Conservation (phyloP, 768 basidiomycete genomes). For the Dendrothele bispora region DNA sequence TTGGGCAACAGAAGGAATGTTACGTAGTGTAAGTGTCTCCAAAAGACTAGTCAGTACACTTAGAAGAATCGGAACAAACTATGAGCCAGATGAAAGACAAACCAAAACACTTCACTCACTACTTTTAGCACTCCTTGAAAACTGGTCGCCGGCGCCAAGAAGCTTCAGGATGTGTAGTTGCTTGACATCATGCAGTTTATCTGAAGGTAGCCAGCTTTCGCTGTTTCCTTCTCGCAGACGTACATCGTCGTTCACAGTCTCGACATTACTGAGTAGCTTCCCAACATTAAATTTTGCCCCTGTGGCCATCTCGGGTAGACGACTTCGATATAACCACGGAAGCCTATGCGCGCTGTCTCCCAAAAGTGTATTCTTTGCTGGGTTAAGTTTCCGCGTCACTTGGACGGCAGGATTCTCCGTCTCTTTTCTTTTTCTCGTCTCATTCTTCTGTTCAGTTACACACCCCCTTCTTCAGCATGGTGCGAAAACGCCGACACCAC, state of each 20-base stretch:
- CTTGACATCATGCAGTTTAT: slow-evolving; percentile 44
- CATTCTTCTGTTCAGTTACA: neutral
- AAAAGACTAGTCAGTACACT: slow-evolving; percentile 74
- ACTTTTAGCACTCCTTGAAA: slow-evolving; percentile 73
- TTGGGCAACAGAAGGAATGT: slow-evolving; percentile 48
- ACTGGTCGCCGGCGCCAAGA: slow-evolving; percentile 76
- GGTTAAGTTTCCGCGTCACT: slow-evolving; percentile 17
- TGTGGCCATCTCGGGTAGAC: slow-evolving; percentile 68
- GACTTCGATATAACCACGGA: slow-evolving; percentile 82
- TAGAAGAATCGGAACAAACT: slow-evolving; percentile 37
- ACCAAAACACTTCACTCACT: no score
- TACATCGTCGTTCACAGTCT: slow-evolving; percentile 1
- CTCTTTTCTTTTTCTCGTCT: neutral
- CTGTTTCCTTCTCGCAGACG: slow-evolving; percentile 26
- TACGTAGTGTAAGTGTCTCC: slow-evolving; percentile 52
- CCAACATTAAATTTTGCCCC: slow-evolving; percentile 88
- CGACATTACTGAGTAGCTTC: slow-evolving; percentile 61
- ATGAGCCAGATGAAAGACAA: no score
- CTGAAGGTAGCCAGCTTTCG: slow-evolving; percentile 30
- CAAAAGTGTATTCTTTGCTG: slow-evolving; percentile 58
- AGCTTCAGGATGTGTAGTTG: slow-evolving; percentile 79
- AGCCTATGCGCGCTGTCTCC: slow-evolving; percentile 80
- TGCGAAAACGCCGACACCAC: slow-evolving; percentile 85
- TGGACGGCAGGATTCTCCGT: slow-evolving; percentile 3
- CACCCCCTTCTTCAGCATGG: slow-evolving; percentile 21